phyloP scores from a whole-genome alignment of 83 land plant genomes.

The Thuja plicata region DNA sequence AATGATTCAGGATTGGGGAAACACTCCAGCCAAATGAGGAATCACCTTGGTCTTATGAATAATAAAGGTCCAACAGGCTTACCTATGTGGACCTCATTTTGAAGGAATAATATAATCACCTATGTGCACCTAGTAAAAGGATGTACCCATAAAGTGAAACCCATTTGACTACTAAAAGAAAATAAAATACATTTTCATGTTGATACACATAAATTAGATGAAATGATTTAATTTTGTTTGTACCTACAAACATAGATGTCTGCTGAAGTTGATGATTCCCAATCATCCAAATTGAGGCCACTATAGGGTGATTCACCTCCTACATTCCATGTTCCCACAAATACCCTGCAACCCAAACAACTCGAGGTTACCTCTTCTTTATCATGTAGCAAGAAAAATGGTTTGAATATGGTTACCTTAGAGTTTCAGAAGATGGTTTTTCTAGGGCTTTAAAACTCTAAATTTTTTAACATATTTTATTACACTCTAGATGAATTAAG shows the following conservation, averaged over 20 bases:
- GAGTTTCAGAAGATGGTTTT: background rate
- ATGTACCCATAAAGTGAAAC: background rate
- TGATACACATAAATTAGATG: background rate
- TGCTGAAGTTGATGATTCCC: slow-evolving; percentile 34
- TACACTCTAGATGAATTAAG: background rate
- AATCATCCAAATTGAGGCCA: slow-evolving; percentile 62
- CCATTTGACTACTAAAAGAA: background rate
- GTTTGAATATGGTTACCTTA: too few relatives aligned
- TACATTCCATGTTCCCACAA: slow-evolving; percentile 81
- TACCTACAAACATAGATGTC: slow-evolving; percentile 83
- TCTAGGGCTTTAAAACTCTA: too few relatives aligned
- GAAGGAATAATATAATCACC: too few relatives aligned
- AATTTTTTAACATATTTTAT: background rate
- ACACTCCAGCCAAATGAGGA: too few relatives aligned
- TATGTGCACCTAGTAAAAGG: background rate
- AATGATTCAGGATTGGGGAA: too few relatives aligned
- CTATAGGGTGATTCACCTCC: slow-evolving; percentile 66
- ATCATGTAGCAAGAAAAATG: background rate
- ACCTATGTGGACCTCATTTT: too few relatives aligned
- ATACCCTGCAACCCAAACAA: slow-evolving; percentile 38
- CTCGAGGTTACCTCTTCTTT: background rate
- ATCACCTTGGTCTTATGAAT: too few relatives aligned
- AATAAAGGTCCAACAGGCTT: too few relatives aligned
- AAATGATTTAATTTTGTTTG: background rate
- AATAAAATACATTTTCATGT: too few relatives aligned